Conservation (phyloP, 305 asterid species). For the Coffea humblotiana region DNA sequence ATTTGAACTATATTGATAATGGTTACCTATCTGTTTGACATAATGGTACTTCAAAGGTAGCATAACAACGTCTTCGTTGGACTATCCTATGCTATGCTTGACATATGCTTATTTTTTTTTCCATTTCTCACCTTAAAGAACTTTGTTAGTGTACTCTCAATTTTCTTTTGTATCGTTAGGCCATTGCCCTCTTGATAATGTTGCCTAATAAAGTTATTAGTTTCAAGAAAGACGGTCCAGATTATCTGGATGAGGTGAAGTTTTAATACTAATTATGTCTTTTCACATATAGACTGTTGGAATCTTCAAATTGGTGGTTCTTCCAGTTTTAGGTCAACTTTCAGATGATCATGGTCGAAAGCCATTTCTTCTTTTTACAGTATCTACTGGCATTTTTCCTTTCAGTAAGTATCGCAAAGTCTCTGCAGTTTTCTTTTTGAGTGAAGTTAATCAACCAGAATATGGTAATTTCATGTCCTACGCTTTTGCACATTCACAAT, state of each 20-base stretch:
- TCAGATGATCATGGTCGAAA: constrained; percentile 97
- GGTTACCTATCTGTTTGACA: too few relatives aligned
- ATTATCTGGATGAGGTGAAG: too few relatives aligned
- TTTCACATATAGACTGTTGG: constrained; percentile 65
- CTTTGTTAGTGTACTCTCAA: too few relatives aligned
- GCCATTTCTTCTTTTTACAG: constrained; percentile 85
- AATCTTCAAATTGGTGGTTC: constrained; percentile 84
- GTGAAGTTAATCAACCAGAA: not conserved
- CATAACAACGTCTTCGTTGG: too few relatives aligned
- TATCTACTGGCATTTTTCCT: constrained; percentile 80
- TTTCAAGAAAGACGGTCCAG: not conserved
- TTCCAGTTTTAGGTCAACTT: constrained; percentile 90
- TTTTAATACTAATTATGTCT: not conserved
- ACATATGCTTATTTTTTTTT: not conserved
- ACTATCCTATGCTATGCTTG: too few relatives aligned
- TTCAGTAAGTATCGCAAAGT: constrained; percentile 51
- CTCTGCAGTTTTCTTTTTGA: not conserved
- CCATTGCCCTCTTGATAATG: not conserved
- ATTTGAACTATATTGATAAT: too few relatives aligned
- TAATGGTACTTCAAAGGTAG: too few relatives aligned
- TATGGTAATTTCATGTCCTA: not conserved
- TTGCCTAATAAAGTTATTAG: not conserved
- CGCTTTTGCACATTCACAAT: too few relatives aligned
- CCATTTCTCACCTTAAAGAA: not conserved
- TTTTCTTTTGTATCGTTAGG: too few relatives aligned